Percentiles rank a stretch among this genome's conserved stretches.
Conservation (phyloP, 1,284 basidiomycete genomes). For the Tilletia indica region DNA sequence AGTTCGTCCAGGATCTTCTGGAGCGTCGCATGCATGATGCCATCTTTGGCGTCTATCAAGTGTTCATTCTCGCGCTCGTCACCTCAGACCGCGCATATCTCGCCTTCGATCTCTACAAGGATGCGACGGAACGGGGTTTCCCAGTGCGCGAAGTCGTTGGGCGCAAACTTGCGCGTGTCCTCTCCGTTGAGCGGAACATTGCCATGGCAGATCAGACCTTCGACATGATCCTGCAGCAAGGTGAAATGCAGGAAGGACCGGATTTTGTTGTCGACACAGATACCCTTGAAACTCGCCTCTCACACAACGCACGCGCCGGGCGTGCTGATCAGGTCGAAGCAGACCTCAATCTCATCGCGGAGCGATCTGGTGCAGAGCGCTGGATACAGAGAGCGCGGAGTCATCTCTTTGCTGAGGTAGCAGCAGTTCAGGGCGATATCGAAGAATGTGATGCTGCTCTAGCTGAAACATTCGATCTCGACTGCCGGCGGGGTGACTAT, state of each 20-base stretch:
- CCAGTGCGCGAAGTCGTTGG: conserved; percentile 1
- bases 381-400: background rate
- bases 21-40: too few species aligned
- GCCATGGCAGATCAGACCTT: background rate
- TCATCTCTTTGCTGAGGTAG: background rate
- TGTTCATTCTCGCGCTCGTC: conserved; percentile 11
- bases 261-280: conserved; percentile 18
- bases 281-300: conserved; percentile 19
- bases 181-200: background rate
- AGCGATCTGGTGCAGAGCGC: background rate
- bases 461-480: conserved; percentile 24
- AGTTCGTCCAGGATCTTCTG: background rate
- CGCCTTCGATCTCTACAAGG: background rate
- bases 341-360: background rate
- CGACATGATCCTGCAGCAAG: background rate
- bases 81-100: background rate
- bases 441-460: conserved; percentile 22
- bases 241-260: background rate
- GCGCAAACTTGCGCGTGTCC: background rate
- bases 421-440: conserved; percentile 27
- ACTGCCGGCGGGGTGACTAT: conserved; percentile 16
- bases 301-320: conserved; percentile 9
- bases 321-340: conserved; percentile 18
- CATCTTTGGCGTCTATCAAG: background rate
- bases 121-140: background rate